Conservation (phyloP, 768 basidiomycete genomes). For the Pleurotus citrinopileatus region DNA sequence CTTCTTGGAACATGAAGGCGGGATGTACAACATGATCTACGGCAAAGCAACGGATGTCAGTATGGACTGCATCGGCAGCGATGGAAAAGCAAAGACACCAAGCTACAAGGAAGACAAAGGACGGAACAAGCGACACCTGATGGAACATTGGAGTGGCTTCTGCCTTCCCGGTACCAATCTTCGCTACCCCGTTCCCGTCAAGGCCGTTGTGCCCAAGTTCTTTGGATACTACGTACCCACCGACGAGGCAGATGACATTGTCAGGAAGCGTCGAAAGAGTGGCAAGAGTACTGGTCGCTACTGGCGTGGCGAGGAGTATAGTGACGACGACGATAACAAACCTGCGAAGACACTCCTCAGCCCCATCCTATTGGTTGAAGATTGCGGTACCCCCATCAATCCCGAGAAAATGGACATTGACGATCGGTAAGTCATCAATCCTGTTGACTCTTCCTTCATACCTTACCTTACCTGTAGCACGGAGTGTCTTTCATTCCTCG, state of each 20-base stretch:
- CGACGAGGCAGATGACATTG: not conserved
- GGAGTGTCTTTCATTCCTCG: constrained; percentile 28
- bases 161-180: constrained; percentile 24
- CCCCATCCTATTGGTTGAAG: constrained; percentile 45
- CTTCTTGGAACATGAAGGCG: constrained; percentile 28
- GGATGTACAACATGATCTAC: constrained; percentile 27
- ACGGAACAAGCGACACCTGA: constrained; percentile 18
- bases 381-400: constrained; percentile 38
- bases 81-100: not conserved
- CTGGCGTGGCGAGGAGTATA: not conserved
- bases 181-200: constrained; percentile 29
- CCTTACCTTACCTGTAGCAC: constrained; percentile 9
- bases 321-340: constrained; percentile 2
- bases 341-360: constrained; percentile 18
- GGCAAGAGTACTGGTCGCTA: not conserved
- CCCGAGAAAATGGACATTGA: constrained; percentile 19
- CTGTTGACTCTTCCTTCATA: too few relatives aligned
- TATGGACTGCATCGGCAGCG: not conserved
- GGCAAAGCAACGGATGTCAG: not conserved
- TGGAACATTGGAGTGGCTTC: constrained; percentile 32
- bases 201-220: constrained; percentile 46
- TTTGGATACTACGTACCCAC: constrained; percentile 43
- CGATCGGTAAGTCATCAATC: constrained; percentile 12
- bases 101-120: not conserved
- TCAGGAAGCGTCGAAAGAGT: not conserved